Conservation (phyloP, 192 early-diverging fungal species). For the Umbelopsis ramanniana region DNA sequence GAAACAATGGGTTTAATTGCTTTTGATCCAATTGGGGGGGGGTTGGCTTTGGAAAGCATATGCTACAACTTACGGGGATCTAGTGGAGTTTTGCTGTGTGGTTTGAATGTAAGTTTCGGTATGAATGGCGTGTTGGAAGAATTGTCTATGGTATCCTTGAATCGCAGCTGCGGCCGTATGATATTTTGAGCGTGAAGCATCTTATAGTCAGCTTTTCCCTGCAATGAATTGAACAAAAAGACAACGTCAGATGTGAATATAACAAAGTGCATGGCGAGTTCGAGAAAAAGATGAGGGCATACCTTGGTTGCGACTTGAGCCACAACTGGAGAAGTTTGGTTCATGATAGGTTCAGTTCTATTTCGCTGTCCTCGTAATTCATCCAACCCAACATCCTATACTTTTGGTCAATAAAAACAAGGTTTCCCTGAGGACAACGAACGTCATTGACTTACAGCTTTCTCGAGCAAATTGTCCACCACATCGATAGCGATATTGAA, state of each 20-base stretch:
- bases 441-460: constrained; percentile 56
- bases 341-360: constrained; percentile 36
- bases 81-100: constrained; percentile 79
- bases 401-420: constrained; percentile 16
- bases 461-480: constrained; percentile 83
- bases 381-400: constrained; percentile 77
- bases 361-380: constrained; percentile 59
- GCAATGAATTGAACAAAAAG: constrained; percentile 19
- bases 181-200: constrained; percentile 76
- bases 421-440: neutral
- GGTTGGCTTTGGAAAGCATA: too few relatives aligned
- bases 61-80: constrained; percentile 60
- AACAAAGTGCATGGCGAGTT: neutral
- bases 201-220: constrained; percentile 50
- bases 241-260: too few relatives aligned
- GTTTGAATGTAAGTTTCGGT: constrained; percentile 81
- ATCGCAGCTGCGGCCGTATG: constrained; percentile 84
- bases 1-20: neutral
- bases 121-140: constrained; percentile 73
- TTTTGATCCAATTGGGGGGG: too few relatives aligned
- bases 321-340: constrained; percentile 53
- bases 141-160: constrained; percentile 90
- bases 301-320: constrained; percentile 43
- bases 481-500: constrained; percentile 72
- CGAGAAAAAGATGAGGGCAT: neutral